These are phyloP conservation scores for Solanum etuberosum DNA, from an alignment of 257 asterid genomes.

Conservation along the genomic window DNA sequence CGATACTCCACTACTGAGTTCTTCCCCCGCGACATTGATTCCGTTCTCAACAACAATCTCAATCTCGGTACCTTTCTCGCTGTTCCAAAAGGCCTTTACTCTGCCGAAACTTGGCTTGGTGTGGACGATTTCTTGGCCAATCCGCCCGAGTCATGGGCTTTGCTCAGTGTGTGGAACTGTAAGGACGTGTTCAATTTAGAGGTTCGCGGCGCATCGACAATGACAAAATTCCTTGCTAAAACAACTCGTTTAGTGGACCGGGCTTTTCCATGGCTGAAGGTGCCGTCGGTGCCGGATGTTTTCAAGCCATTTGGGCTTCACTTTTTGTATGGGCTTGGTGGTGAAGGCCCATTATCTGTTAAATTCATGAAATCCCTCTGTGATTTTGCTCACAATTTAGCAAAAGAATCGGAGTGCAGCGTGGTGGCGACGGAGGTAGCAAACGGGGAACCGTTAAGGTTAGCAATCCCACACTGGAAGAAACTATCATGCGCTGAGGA, in stretches of 20 bases:
- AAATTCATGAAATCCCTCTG: conserved; percentile 28
- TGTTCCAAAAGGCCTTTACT: conserved; percentile 25
- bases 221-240: conserved; percentile 30
- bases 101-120: conserved; percentile 48
- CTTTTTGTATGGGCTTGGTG: conserved; percentile 82
- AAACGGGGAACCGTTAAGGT: conserved; percentile 43
- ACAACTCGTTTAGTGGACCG: conserved; percentile 63
- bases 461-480: conserved; percentile 77
- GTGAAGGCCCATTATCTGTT: conserved; percentile 55
- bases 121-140: conserved; percentile 22
- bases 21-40: conserved; percentile 80
- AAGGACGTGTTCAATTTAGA: conserved; percentile 63
- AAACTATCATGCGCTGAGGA: conserved; percentile 79
- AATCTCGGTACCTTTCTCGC: conserved; percentile 66
- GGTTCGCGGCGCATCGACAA: conserved; percentile 78
- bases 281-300: conserved; percentile 75
- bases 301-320: conserved; percentile 81
- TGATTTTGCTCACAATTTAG: conserved; percentile 58
- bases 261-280: conserved; percentile 55
- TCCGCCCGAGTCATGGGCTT: conserved; percentile 81
- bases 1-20: conserved; percentile 64
- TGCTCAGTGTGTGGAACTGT: conserved; percentile 79
- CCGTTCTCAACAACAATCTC: conserved; percentile 42
- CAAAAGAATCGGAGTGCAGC: conserved; percentile 44
- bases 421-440: conserved; percentile 96